phyloP scores from a whole-genome alignment of 805 yeast genomes.

The Pichia rugopelliculosa region DNA sequence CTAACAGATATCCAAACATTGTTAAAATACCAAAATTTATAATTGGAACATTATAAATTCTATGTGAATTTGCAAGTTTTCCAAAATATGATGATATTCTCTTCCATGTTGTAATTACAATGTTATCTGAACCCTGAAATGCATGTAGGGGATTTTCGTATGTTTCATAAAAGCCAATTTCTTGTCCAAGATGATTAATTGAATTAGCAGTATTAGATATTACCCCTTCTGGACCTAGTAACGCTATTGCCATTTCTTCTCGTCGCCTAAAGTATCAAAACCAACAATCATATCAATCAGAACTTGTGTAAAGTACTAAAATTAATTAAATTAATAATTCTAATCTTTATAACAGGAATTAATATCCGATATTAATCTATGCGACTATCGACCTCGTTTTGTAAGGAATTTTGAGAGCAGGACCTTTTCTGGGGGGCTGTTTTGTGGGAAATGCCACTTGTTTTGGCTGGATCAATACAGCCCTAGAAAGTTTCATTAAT shows the following conservation, averaged over 20 bases:
- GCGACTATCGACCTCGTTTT: no score
- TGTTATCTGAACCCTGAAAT: neutral
- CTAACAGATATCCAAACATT: conserved; percentile 41
- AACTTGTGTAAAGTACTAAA: no score
- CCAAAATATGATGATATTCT: conserved; percentile 1
- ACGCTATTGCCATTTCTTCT: neutral
- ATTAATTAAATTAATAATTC: no score
- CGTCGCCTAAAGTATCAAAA: no score
- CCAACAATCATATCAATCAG: no score
- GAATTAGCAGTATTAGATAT: neutral
- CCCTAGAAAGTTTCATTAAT: no score
- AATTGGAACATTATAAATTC: conserved; percentile 43
- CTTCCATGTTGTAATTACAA: neutral
- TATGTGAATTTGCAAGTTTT: conserved; percentile 12
- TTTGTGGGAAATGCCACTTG: no score
- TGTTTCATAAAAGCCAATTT: neutral
- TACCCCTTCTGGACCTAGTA: conserved; percentile 2
- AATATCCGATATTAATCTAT: no score
- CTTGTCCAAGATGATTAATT: neutral
- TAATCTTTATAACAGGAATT: no score
- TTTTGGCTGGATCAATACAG: no score
- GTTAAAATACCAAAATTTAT: conserved; percentile 47
- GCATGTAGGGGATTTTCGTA: neutral
- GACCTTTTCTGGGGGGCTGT: no score
- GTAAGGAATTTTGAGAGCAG: no score